Percentiles rank a stretch among this genome's conserved stretches.
phyloP scores from a whole-genome alignment of 2,329 filamentous ascomycete genomes.

The Ophiobolus disseminans region DNA sequence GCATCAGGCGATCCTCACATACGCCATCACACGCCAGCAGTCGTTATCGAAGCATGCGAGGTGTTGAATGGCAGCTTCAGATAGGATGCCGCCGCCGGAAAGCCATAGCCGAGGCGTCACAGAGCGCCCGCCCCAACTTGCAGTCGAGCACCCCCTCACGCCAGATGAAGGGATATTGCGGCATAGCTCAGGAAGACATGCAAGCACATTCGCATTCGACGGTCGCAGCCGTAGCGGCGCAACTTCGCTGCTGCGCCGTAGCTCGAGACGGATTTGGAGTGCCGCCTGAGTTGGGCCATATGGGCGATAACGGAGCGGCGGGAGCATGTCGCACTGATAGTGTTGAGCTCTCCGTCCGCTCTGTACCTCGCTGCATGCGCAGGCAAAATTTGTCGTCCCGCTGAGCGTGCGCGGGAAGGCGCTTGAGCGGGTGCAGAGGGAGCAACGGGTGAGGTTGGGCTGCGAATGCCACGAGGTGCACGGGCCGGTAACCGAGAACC shows the following conservation, averaged over 20 bases:
- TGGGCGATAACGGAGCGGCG: conserved; percentile 10
- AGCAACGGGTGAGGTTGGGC: conserved; percentile 3
- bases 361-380: not conserved
- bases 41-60: conserved; percentile 19
- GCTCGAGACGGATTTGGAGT: conserved; percentile 5
- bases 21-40: conserved; percentile 13
- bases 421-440: too few relatives aligned
- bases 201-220: conserved; percentile 9
- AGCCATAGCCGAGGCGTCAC: conserved; percentile 15
- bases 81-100: conserved; percentile 16
- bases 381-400: not conserved
- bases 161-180: conserved; percentile 22
- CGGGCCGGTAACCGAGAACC: conserved; percentile 11
- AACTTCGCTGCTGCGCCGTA: conserved; percentile 14
- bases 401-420: too few relatives aligned
- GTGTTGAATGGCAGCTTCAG: conserved; percentile 11
- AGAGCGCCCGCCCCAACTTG: conserved; percentile 10
- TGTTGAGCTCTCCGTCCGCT: not conserved
- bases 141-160: conserved; percentile 6
- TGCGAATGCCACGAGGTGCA: conserved; percentile 3
- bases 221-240: not conserved
- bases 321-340: conserved; percentile 3
- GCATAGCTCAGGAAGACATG: conserved; percentile 12
- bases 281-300: conserved; percentile 9
- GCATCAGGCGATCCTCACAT: conserved; percentile 9